Base-by-base conservation (phyloP, 2,329 filamentous ascomycete genomes). In the Pseudocercospora musae region DNA sequence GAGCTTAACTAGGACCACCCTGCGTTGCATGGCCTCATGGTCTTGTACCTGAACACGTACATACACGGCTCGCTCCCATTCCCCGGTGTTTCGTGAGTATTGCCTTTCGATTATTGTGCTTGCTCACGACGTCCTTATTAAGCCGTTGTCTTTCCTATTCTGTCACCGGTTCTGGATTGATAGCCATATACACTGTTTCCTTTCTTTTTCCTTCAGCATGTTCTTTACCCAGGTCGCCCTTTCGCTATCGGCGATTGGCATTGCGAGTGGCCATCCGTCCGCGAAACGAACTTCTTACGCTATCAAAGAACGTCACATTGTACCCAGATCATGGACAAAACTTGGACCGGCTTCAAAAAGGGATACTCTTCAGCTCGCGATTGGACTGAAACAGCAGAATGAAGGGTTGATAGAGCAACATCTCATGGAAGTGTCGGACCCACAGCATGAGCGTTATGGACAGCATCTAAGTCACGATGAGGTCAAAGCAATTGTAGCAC, bases 331-430 rank as follows among this genome's bases (percentile, higher is more conserved):
- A 60, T 87, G 84, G 84, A 78, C 72, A 10, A 77, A 77, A 60
- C 69, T 81, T 54, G 78, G 78, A 31, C 75, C 78, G 44, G 80
- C 84, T 4, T 78, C 82, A 33, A 77, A 79, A 44, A 72, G 77
- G 21, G 79, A 83, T 64, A 74, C 79, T 27, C 79, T 87, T 63
- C 74, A 83, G 29, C 74, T 87, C 54, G 80, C 84, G 54, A 86
- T 87, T 69, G 84, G 81, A 25, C 72, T 87, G 61, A 85, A 82
- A 76, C 85, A 87, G 70, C 77, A 79, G 62, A 80, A 82, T 50
- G 84, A 85, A 59, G 78, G 79, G 18, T 80, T 83, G 66, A 76
- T 87, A 27, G 83, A 86, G 71, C 78, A 79, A 62, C 83, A 85
- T 67, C 75, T 87, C 5, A 78, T 79, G 60, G 79, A 84, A 72